Evolutionary conservation across 2,329 filamentous ascomycete genomes (phyloP), one percentile per base, ranked within the genome.

Genomic region (Ceratocystis cubensis): DNA sequence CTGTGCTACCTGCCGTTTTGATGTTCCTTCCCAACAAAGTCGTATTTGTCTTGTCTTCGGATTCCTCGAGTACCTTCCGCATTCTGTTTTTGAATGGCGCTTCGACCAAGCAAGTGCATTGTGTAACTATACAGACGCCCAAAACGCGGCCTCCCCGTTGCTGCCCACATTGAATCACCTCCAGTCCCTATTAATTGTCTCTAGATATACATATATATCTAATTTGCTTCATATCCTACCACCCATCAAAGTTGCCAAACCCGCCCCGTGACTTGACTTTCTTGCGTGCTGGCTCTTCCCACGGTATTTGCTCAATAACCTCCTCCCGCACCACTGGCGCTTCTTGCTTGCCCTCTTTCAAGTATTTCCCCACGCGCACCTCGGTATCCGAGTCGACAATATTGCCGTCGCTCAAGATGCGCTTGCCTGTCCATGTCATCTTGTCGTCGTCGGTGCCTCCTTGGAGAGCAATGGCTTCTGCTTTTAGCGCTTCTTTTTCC

Each of bases 401-500:
- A 0, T 80, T 84, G 0, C 85, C 88, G 71, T 88, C 84, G 1
- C 79, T 81, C 30, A 91, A 80, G 63, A 99, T 84, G 50, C 92
- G 81, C 78, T 97, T 99, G 2, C 94, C 94, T 2, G 94, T 97
- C 94, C 94, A 99, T 2, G 94, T 99, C 1, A 89, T 87, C 73
- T 84, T 85, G 72, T 97, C 91, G 72, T 96, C 93, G 65, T 95
- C 93, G 1, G 86, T 88, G 2, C 88, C 89, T 33, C 89, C 90
- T 65, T 80, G 78, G 66, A 79, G 78, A 72, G 80, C 79, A 10
- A 89, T 79, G 70, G 87, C 83, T 69, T 86, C 86, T 68, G 83
- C 82, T 65, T 82, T 78, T 67, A 81, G 79, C 46, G 82, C 82
- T 5, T 76, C 76, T 57, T 77, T 78, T 69, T 91, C 88, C 66